These are phyloP conservation scores for Nectriaceae sp. DNA, from an alignment of 2,329 filamentous ascomycete genomes.

Conservation along the genomic window DNA sequence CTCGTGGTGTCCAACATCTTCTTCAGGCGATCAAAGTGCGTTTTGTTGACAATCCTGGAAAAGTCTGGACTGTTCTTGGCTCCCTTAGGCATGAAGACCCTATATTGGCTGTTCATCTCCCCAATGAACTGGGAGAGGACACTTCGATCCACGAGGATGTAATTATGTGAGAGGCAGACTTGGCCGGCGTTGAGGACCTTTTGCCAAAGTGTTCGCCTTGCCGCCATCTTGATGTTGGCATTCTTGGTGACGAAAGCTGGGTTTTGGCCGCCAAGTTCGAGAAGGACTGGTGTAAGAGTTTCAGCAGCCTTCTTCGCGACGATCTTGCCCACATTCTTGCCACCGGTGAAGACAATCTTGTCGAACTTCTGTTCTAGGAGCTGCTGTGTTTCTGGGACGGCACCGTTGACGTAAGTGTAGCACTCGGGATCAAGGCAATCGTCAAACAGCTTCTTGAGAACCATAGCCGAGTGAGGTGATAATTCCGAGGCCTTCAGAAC, in stretches of 20 bases:
- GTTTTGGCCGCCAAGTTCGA: slow-evolving; percentile 91
- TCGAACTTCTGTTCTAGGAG: slow-evolving; percentile 91
- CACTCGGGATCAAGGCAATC: slow-evolving; percentile 74
- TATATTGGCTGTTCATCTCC: slow-evolving; percentile 69
- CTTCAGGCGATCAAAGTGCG: slow-evolving; percentile 81
- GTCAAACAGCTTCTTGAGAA: slow-evolving; percentile 77
- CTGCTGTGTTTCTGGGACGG: slow-evolving; percentile 75
- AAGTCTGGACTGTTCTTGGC: slow-evolving; percentile 77
- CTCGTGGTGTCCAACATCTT: slow-evolving; percentile 82
- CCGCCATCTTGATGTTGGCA: slow-evolving; percentile 77
- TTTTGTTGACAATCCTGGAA: slow-evolving; percentile 76
- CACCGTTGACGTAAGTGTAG: slow-evolving; percentile 80
- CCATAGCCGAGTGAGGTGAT: slow-evolving; percentile 73
- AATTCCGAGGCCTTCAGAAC: slow-evolving; percentile 90
- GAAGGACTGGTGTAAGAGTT: slow-evolving; percentile 80
- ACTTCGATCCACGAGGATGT: slow-evolving; percentile 78
- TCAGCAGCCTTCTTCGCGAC: slow-evolving; percentile 88
- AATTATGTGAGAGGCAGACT: slow-evolving; percentile 91
- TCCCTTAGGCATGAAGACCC: slow-evolving; percentile 83
- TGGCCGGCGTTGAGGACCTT: slow-evolving; percentile 88
- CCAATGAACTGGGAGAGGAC: slow-evolving; percentile 72
- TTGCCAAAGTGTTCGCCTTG: slow-evolving; percentile 82
- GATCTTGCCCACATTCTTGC: slow-evolving; percentile 76
- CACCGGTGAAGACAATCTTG: slow-evolving; percentile 97
- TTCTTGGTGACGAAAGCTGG: slow-evolving; percentile 89